Conservation (phyloP, 2,329 filamentous ascomycete genomes). For the Rhynchosporium agropyri region DNA sequence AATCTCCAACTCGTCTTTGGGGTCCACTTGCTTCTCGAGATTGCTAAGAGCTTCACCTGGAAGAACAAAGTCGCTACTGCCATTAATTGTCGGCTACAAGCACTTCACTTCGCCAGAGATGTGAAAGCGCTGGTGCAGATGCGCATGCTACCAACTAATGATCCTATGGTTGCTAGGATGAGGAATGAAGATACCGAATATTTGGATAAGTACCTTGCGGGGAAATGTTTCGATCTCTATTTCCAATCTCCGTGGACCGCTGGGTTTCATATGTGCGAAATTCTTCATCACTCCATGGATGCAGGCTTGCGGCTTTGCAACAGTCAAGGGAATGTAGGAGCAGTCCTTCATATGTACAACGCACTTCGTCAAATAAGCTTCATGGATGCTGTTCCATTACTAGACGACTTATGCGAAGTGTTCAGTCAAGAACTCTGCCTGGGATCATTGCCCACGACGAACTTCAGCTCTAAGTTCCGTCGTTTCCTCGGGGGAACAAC, state of each 20-base stretch:
- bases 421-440: background rate
- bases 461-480: too few relatives aligned
- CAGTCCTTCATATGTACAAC: background rate
- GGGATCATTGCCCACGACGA: background rate
- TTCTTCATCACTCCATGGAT: too few relatives aligned
- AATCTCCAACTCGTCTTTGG: too few relatives aligned
- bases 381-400: background rate
- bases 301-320: background rate
- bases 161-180: constrained; percentile 1
- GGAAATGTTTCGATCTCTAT: background rate
- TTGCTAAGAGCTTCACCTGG: too few relatives aligned
- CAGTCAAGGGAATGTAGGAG: background rate
- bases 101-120: too few relatives aligned
- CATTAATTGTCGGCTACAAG: too few relatives aligned
- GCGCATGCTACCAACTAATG: too few relatives aligned
- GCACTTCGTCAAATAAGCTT: background rate
- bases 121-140: too few relatives aligned
- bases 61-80: too few relatives aligned
- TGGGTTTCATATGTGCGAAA: background rate
- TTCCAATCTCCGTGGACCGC: constrained; percentile 1
- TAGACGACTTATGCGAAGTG: background rate
- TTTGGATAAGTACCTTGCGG: constrained; percentile 1
- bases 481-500: too few relatives aligned
- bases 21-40: too few relatives aligned
- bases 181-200: constrained; percentile 4